Evolutionary conservation across 805 yeast species (phyloP).

Genomic region (Suhomyces vadensis): DNA sequence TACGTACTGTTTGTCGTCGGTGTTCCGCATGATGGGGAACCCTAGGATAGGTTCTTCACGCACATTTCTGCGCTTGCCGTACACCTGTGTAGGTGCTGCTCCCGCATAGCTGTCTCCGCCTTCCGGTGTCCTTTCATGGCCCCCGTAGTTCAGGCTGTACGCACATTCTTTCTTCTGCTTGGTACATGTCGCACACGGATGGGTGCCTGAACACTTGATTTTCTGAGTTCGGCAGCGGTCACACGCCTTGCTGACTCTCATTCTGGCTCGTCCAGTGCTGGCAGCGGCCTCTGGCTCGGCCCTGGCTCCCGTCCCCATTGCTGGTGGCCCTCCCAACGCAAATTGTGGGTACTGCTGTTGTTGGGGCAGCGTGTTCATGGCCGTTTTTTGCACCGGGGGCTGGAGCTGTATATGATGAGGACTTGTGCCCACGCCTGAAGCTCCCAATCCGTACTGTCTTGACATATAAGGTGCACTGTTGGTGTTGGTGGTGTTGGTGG

Average conservation of each 20-base stretch:
- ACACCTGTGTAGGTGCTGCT: background rate
- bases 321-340: background rate
- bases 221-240: constrained; percentile 56
- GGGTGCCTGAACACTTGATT: constrained; percentile 56
- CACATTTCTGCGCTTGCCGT: background rate
- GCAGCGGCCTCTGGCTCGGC: background rate
- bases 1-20: constrained; percentile 23
- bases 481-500: background rate
- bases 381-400: no score
- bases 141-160: constrained; percentile 16
- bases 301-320: background rate
- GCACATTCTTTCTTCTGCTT: constrained; percentile 38
- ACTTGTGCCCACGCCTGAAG: background rate
- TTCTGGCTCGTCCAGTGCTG: constrained; percentile 14
- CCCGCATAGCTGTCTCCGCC: background rate
- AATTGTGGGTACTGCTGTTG: background rate
- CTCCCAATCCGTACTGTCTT: constrained; percentile 1
- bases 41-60: constrained; percentile 16
- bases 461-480: background rate
- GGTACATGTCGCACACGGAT: constrained; percentile 51
- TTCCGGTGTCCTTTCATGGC: background rate
- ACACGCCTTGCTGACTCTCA: constrained; percentile 55
- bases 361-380: background rate
- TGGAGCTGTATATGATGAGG: background rate
- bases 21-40: constrained; percentile 18